Base-by-base conservation (phyloP, 208 protist genomes). In the Leptomonas pyrrhocoris region DNA sequence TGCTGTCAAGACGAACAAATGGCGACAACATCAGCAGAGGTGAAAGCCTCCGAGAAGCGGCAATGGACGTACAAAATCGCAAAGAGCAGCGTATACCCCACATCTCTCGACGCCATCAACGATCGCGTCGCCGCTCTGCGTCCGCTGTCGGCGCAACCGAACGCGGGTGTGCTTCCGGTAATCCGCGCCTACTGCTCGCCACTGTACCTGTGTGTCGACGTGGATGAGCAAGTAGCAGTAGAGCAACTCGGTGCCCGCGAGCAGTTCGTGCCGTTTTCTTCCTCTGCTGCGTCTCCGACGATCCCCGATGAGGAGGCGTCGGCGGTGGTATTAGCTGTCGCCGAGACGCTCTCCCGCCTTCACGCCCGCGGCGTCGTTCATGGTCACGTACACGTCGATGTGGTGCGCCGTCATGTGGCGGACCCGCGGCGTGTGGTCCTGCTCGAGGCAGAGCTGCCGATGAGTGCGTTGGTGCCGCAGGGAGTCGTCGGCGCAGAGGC, bases 281-380 rank as follows among this genome's bases (percentile, higher is more conserved):
- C 28, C 25, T 55, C 58, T 1, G 42, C 50, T 16, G n/a, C 65
- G 2, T 27, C 53, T 16, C n/a, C n/a, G n/a, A 74, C 78, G 2
- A 21, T 91, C 0, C 51, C 19, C 7, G 83, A 92, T 57, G 56
- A 50, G 42, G 77, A 83, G 30, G 90, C 90, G 9, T 71, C 72
- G 23, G 50, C 31, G 28, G 55, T 85, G 2, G 21, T 90, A 19
- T 36, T 45, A 2, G 62, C 77, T 16, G 42, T 89, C 18, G 51
- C 86, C 0, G 50, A 56, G 7, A 74, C 76, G 0, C 62, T 95
- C 0, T 53, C 70, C 18, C 57, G 61, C 3, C 65, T 95, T 25
- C 90, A 95, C 69, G 68, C 59, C 4, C 50, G 66, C 30, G 70
- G 80, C 9, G 60, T 92, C 18, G 81, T 85, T 48, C 86, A 92